phyloP scores from a whole-genome alignment of 805 yeast species.

The Teunomyces cretensis region DNA sequence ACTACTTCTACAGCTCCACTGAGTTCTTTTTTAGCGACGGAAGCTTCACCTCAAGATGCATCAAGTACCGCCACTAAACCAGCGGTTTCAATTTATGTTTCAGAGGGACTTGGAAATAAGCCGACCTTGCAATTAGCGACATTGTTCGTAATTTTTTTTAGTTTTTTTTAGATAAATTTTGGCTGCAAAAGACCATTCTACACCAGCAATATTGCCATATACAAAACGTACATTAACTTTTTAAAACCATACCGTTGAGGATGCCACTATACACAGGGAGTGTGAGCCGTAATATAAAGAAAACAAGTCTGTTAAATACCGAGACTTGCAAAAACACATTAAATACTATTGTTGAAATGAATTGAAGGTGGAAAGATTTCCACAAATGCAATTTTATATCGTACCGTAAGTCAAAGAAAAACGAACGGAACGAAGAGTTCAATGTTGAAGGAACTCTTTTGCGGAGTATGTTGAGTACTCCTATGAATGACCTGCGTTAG shows the following conservation, averaged over 20 bases:
- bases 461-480: conserved; percentile 38
- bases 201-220: background rate
- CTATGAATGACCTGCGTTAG: conserved; percentile 20
- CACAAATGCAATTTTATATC: conserved; percentile 9
- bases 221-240: background rate
- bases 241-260: conserved; percentile 49
- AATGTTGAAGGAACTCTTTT: conserved; percentile 27
- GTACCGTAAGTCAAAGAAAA: conserved; percentile 11
- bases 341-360: conserved; percentile 20
- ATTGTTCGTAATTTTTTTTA: background rate
- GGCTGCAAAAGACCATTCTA: background rate
- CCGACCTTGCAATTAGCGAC: background rate
- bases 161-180: background rate
- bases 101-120: conserved; percentile 4
- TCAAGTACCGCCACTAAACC: background rate
- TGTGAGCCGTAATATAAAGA: conserved; percentile 7
- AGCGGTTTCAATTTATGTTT: background rate
- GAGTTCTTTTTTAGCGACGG: conserved; percentile 2
- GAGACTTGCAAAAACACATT: conserved; percentile 4
- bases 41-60: conserved; percentile 4
- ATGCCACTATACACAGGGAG: conserved; percentile 43
- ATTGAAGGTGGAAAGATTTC: conserved; percentile 10
- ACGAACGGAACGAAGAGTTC: conserved; percentile 13
- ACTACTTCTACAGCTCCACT: background rate
- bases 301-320: conserved; percentile 2